A percentile compares a stretch with the other conserved stretches of the same genome.
These are phyloP conservation scores for Obba rivulosa DNA, from an alignment of 768 basidiomycete species.

Conservation along the genomic window DNA sequence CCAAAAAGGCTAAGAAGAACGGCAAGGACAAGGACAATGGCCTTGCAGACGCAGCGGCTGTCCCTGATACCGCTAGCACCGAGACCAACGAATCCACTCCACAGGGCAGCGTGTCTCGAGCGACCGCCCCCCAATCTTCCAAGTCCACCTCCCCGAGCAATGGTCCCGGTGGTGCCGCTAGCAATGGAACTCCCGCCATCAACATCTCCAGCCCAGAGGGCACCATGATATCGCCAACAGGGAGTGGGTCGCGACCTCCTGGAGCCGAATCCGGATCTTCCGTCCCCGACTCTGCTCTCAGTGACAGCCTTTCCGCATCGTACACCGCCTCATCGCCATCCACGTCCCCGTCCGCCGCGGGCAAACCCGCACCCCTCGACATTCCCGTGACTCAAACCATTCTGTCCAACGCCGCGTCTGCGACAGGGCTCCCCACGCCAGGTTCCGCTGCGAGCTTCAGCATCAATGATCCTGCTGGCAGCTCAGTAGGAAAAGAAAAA, in stretches of 20 bases:
- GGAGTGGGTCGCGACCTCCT: slow-evolving; percentile 30
- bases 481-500: slow-evolving; percentile 49
- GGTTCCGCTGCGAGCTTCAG: slow-evolving; percentile 37
- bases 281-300: slow-evolving; percentile 22
- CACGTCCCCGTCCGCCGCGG: slow-evolving; percentile 19
- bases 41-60: slow-evolving; percentile 27
- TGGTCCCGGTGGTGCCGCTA: slow-evolving; percentile 29
- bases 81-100: slow-evolving; percentile 32
- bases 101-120: slow-evolving; percentile 40
- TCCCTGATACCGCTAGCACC: slow-evolving; percentile 37
- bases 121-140: slow-evolving; percentile 30
- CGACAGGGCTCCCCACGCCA: slow-evolving; percentile 40
- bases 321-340: slow-evolving; percentile 20
- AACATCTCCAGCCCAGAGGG: slow-evolving; percentile 30
- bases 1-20: slow-evolving; percentile 73
- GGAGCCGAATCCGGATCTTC: slow-evolving; percentile 17
- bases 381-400: slow-evolving; percentile 83
- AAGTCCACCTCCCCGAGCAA: slow-evolving; percentile 34
- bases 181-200: slow-evolving; percentile 28
- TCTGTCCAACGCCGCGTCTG: slow-evolving; percentile 58
- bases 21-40: slow-evolving; percentile 64
- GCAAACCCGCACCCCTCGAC: slow-evolving; percentile 58
- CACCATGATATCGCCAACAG: slow-evolving; percentile 34
- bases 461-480: slow-evolving; percentile 29
- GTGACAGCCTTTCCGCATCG: slow-evolving; percentile 34